These are phyloP conservation scores for Bathelium albidoporum DNA, from an alignment of 495 filamentous ascomycete species.

Conservation along the genomic window DNA sequence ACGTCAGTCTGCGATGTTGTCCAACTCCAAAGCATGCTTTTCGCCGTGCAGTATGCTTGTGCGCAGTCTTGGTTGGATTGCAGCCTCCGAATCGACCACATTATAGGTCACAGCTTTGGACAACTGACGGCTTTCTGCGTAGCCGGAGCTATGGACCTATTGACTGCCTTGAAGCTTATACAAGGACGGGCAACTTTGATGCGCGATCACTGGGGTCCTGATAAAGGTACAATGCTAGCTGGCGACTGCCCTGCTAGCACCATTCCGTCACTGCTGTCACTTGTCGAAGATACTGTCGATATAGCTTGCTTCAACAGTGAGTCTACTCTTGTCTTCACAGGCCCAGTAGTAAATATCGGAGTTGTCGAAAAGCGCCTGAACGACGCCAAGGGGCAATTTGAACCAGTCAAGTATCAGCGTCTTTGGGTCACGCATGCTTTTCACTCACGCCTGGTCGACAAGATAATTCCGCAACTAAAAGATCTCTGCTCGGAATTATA, in stretches of 20 bases:
- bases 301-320: neutral
- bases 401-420: neutral
- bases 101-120: constrained; percentile 48
- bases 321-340: neutral
- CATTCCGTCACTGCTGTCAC: neutral
- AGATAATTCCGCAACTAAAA: neutral
- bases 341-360: neutral
- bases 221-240: constrained; percentile 39
- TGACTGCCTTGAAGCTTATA: constrained; percentile 35
- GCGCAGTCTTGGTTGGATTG: constrained; percentile 42
- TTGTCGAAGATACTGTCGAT: neutral
- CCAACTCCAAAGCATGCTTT: constrained; percentile 36
- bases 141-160: constrained; percentile 28
- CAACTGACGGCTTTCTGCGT: constrained; percentile 42
- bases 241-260: constrained; percentile 22
- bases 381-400: neutral
- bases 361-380: neutral
- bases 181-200: constrained; percentile 34
- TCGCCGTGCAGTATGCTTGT: constrained; percentile 41
- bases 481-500: neutral
- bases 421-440: neutral
- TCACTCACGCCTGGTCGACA: neutral
- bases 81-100: constrained; percentile 29
- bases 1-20: constrained; percentile 32
- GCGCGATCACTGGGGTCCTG: constrained; percentile 27